Conservation (phyloP, 495 filamentous ascomycete species). For the Jackrogersella multiformis region DNA sequence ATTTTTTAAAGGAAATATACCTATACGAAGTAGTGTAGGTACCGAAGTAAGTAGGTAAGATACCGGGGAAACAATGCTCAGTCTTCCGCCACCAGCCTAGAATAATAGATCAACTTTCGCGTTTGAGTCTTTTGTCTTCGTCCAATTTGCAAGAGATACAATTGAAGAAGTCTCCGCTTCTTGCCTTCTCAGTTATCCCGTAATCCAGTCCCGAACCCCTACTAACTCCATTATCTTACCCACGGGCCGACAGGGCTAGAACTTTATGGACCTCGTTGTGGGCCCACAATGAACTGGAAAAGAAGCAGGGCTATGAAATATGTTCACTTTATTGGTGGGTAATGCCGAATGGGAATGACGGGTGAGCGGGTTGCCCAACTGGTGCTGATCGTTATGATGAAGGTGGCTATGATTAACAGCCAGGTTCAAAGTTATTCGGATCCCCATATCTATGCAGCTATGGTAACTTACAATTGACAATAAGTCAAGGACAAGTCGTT, state of each 20-base stretch:
- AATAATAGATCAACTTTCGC: constrained; percentile 11
- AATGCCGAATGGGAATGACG: background rate
- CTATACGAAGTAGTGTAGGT: too few species aligned
- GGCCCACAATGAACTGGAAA: constrained; percentile 1
- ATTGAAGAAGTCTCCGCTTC: background rate
- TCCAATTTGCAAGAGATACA: background rate
- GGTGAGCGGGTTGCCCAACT: constrained; percentile 4
- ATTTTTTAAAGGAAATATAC: constrained; percentile 8
- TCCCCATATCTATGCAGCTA: constrained; percentile 15
- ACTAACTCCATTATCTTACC: constrained; percentile 1
- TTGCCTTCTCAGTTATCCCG: background rate
- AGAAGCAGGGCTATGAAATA: background rate
- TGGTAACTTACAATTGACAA: constrained; percentile 6
- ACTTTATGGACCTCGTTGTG: constrained; percentile 6
- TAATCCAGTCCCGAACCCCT: background rate
- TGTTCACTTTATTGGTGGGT: constrained; percentile 9
- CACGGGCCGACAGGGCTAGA: constrained; percentile 26
- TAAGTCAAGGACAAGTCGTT: background rate
- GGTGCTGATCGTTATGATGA: constrained; percentile 17
- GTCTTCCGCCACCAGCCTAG: constrained; percentile 16
- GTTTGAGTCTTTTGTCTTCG: background rate
- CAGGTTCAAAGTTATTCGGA: background rate
- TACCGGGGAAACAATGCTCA: constrained; percentile 13
- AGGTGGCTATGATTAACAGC: constrained; percentile 8
- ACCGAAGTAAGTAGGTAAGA: background rate